Base-by-base conservation (phyloP, 1,284 basidiomycete genomes). In the Microbotryum scabiosae region DNA sequence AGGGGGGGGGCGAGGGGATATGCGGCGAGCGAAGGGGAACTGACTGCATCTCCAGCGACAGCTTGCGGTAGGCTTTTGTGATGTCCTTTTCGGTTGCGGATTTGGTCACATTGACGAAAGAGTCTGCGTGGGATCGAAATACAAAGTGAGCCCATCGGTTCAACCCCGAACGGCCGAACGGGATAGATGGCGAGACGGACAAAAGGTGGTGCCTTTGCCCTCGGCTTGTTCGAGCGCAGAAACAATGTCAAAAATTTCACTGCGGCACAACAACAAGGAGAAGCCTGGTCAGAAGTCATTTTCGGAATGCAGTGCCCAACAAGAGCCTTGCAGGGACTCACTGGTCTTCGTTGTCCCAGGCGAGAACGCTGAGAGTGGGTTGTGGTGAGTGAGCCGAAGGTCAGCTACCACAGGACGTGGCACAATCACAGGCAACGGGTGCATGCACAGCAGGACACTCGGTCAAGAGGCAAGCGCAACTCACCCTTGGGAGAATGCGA, bases 211-310 rank as follows among this genome's bases (percentile, higher is more conserved):
- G 28, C 86, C 88, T 73, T 88, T 91, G 67, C 86, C 92, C 79
- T 94, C 91, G 2, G 87, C 79, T 1, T 78, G 77, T 76, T 94
- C 85, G 41, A 97, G 76, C 7, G 82, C 87, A 65, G 82, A 82
- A 60, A 96, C 91, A n/a, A 97, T 81, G 77, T 96, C 92, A 72
- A 97, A 97, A 57, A 97, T 92, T 76, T 97, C 92, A 56, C 70
- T 71, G 55, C 28, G 45, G 9, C 26, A n/a, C 16, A 21, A 44
- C 21, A 28, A 21, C 26, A 12, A 36, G 45, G 8, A 12, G 16
- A 9, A 51, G 43, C 12, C 45, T 36, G 28, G 46, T 46, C 41
- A 44, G 30, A 16, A 6, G 48, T 9, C 8, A 23, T 21, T 18
- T 21, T 26, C 28, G 26, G 26, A 21, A 23, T n/a, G 53, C 3